Conservation (phyloP, 305 asterid species). For the Caryopteris hybrid region DNA sequence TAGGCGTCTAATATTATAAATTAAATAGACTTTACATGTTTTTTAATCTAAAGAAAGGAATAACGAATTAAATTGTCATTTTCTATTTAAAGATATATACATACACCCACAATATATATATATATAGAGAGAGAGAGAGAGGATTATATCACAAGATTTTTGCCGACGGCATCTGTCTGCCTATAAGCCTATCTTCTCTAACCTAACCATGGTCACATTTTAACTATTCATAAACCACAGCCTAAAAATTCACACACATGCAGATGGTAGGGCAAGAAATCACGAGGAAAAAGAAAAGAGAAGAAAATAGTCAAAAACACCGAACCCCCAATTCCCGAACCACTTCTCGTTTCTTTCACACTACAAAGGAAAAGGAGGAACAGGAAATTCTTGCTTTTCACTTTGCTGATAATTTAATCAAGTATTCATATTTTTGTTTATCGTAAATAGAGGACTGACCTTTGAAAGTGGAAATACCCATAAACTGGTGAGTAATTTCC, state of each 20-base stretch:
- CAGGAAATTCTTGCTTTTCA: background rate
- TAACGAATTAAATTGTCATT: too few species aligned
- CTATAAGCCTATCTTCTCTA: background rate
- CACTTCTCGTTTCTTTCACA: slow-evolving; percentile 4
- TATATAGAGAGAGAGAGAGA: too few species aligned
- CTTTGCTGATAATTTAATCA: slow-evolving; percentile 15
- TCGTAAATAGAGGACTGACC: background rate
- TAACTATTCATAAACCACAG: slow-evolving; percentile 17
- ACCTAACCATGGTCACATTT: slow-evolving; percentile 48
- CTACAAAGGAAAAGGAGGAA: slow-evolving; percentile 11
- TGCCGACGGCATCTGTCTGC: slow-evolving; percentile 12
- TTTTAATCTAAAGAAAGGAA: too few species aligned
- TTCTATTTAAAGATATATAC: too few species aligned
- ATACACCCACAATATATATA: background rate
- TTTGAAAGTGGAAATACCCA: background rate
- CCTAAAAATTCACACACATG: slow-evolving; percentile 22
- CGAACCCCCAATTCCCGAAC: background rate
- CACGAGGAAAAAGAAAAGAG: background rate
- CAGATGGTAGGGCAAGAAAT: slow-evolving; percentile 28
- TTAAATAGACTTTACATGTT: too few species aligned
- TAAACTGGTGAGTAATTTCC: slow-evolving; percentile 25
- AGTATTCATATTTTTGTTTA: background rate
- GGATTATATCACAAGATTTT: slow-evolving; percentile 16
- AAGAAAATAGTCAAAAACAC: background rate
- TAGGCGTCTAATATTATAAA: background rate